A percentile compares a stretch with the other conserved stretches of the same genome.
These are phyloP conservation scores for Pichia sp. DNA, from an alignment of 1,139 yeast genomes.

Conservation along the genomic window DNA sequence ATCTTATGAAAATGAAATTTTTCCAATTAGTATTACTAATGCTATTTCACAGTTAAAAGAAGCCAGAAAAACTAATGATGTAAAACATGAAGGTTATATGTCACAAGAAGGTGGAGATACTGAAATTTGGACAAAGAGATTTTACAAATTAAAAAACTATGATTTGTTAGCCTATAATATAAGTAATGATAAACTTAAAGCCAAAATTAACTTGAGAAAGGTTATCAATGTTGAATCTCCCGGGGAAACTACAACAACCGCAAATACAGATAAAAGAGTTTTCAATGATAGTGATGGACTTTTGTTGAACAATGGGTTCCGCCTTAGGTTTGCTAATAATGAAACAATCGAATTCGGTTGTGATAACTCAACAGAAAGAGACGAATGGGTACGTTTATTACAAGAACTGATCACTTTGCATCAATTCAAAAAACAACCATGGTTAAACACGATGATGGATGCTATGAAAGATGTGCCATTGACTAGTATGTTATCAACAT, in stretches of 20 bases:
- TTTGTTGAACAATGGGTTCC: constrained; percentile 58
- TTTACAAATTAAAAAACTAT: constrained; percentile 54
- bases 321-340: constrained; percentile 57
- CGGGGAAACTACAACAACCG: constrained; percentile 35
- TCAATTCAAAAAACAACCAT: constrained; percentile 57
- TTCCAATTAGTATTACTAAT: constrained; percentile 59
- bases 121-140: constrained; percentile 55
- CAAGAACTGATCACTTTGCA: constrained; percentile 49
- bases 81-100: constrained; percentile 52
- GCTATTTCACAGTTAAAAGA: constrained; percentile 51
- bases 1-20: constrained; percentile 46
- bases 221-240: constrained; percentile 48
- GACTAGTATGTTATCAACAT: no score
- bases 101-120: constrained; percentile 81
- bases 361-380: constrained; percentile 49
- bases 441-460: constrained; percentile 46
- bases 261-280: constrained; percentile 34
- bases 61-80: constrained; percentile 36
- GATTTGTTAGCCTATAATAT: constrained; percentile 64
- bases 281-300: constrained; percentile 51
- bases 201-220: constrained; percentile 59
- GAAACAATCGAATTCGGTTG: constrained; percentile 69
- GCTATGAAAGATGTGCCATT: constrained; percentile 9
- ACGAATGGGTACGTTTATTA: constrained; percentile 49
- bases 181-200: constrained; percentile 53